phyloP scores from a whole-genome alignment of 2,329 filamentous ascomycete genomes.

The Cadophora luteo-olivacea region DNA sequence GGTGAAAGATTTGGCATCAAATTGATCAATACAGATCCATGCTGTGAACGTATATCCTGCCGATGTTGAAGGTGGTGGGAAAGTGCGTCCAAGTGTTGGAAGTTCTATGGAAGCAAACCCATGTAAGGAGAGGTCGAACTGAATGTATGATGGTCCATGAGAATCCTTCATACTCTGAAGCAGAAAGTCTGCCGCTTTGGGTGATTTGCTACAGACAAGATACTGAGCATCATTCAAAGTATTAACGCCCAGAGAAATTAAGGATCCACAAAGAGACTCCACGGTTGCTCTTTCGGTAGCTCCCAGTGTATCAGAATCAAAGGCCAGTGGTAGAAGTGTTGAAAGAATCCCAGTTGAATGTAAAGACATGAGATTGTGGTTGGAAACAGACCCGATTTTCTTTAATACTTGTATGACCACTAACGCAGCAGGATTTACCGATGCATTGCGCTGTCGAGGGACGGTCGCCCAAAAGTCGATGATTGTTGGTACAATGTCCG shows the following conservation, averaged over 20 bases:
- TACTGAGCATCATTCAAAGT: slow-evolving; percentile 83
- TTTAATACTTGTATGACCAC: slow-evolving; percentile 59
- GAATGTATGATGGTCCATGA: slow-evolving; percentile 81
- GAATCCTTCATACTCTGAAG: slow-evolving; percentile 77
- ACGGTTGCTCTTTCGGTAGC: slow-evolving; percentile 64
- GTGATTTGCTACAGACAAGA: slow-evolving; percentile 62
- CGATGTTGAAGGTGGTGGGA: slow-evolving; percentile 78
- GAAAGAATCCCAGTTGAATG: slow-evolving; percentile 76
- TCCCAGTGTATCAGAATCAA: slow-evolving; percentile 58
- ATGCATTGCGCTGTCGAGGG: slow-evolving; percentile 52
- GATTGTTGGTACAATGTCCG: slow-evolving; percentile 67
- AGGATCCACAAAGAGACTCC: slow-evolving; percentile 68
- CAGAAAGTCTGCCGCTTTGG: slow-evolving; percentile 70
- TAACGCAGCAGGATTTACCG: slow-evolving; percentile 62
- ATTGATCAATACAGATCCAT: slow-evolving; percentile 89
- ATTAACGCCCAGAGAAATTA: slow-evolving; percentile 79
- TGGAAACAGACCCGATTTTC: slow-evolving; percentile 65
- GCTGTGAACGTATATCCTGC: slow-evolving; percentile 87
- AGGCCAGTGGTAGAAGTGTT: slow-evolving; percentile 67
- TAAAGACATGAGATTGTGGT: slow-evolving; percentile 73
- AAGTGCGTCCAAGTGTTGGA: slow-evolving; percentile 80
- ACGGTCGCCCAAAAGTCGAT: slow-evolving; percentile 70
- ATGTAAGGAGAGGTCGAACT: slow-evolving; percentile 89
- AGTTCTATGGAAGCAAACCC: slow-evolving; percentile 93
- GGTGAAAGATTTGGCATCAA: slow-evolving; percentile 85